These are phyloP conservation scores for Xanthoparmelia taractica DNA, from an alignment of 495 filamentous ascomycete genomes.

Conservation along the genomic window DNA sequence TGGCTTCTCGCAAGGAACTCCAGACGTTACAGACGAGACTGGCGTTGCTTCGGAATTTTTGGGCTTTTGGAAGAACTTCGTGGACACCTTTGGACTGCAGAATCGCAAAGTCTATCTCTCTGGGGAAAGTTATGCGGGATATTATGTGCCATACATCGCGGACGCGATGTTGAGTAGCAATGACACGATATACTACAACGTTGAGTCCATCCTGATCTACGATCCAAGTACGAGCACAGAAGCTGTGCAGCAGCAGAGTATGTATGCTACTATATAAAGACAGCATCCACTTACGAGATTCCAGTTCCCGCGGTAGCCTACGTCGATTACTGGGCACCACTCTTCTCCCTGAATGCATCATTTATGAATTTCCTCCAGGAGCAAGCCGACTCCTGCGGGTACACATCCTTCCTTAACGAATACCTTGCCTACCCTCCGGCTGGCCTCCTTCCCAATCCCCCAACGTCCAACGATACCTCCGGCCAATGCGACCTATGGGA, in stretches of 20 bases:
- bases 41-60: conserved; percentile 62
- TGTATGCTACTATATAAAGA: conserved; percentile 5
- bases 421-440: conserved; percentile 64
- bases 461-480: conserved; percentile 26
- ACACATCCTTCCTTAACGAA: conserved; percentile 50
- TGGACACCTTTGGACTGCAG: conserved; percentile 58
- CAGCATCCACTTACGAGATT: background rate
- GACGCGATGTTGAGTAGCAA: conserved; percentile 64
- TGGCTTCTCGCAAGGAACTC: conserved; percentile 57
- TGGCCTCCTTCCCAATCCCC: conserved; percentile 44
- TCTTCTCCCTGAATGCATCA: conserved; percentile 61
- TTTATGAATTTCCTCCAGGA: conserved; percentile 52
- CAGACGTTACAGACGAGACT: conserved; percentile 54
- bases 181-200: conserved; percentile 57
- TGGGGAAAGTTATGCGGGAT: conserved; percentile 66
- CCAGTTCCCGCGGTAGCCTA: conserved; percentile 53
- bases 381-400: conserved; percentile 54
- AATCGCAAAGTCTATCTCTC: conserved; percentile 59
- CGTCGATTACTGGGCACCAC: conserved; percentile 50
- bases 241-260: conserved; percentile 40
- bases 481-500: conserved; percentile 51
- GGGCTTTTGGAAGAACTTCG: conserved; percentile 63
- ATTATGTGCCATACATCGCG: conserved; percentile 74
- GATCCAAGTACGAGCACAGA: conserved; percentile 55
- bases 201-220: conserved; percentile 61